Evolutionary conservation across 257 asterid genomes (phyloP).

Genomic region (Datura wrightii): DNA sequence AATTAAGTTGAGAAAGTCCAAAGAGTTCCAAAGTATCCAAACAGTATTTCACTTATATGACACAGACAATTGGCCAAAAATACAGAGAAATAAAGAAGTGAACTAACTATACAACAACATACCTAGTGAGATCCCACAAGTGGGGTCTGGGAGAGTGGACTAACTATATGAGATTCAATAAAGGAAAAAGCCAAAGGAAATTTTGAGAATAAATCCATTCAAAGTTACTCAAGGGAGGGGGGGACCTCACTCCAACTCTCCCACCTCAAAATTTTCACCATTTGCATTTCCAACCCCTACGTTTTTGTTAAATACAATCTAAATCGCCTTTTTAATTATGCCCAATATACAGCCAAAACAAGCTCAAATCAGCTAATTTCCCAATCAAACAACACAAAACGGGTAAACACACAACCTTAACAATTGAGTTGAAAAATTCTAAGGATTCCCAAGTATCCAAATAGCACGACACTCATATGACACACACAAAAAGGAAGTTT

Average conservation of each 20-base stretch:
- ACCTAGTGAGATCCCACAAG: too few relatives aligned
- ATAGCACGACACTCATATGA: background rate
- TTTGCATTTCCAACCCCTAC: background rate
- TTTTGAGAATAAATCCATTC: too few relatives aligned
- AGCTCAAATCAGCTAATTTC: background rate
- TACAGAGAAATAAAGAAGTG: too few relatives aligned
- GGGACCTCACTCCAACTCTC: background rate
- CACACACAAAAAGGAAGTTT: background rate
- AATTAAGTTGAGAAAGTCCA: background rate
- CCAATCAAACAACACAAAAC: background rate
- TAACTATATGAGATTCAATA: too few relatives aligned
- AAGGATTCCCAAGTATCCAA: background rate
- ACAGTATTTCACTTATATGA: background rate
- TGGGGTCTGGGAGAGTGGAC: too few relatives aligned
- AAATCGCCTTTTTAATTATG: background rate
- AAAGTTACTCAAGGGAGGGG: background rate
- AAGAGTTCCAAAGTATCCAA: background rate
- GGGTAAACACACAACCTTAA: background rate
- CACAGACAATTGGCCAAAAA: too few relatives aligned
- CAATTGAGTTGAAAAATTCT: background rate
- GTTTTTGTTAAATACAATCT: background rate
- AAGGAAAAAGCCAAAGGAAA: too few relatives aligned
- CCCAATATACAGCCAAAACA: background rate
- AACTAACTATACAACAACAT: too few relatives aligned
- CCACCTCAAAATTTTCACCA: background rate